Conservation (phyloP, 768 basidiomycete genomes). For the Leucocoprinus leucothites region DNA sequence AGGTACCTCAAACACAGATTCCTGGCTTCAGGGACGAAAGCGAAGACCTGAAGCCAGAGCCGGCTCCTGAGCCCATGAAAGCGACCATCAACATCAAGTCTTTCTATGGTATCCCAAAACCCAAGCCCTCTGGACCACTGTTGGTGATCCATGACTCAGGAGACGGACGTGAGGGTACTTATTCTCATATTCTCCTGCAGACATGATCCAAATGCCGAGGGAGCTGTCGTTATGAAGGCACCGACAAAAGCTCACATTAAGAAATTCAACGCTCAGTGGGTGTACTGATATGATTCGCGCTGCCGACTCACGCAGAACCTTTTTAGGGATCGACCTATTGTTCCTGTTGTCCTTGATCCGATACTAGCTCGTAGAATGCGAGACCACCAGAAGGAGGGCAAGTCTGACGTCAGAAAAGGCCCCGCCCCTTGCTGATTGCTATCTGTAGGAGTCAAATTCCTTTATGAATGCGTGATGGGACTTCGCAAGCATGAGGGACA, state of each 20-base stretch:
- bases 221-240: constrained; percentile 83
- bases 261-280: constrained; percentile 69
- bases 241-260: constrained; percentile 67
- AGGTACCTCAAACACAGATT: constrained; percentile 47
- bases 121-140: constrained; percentile 39
- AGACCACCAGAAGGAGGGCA: constrained; percentile 88
- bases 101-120: constrained; percentile 54
- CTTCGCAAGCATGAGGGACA: constrained; percentile 86
- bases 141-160: constrained; percentile 26
- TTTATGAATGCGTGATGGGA: constrained; percentile 97
- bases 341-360: constrained; percentile 90
- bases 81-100: constrained; percentile 27
- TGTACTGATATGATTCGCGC: not conserved
- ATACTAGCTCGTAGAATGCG: constrained; percentile 72
- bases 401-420: not conserved
- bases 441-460: constrained; percentile 67
- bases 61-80: constrained; percentile 18
- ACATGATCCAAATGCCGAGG: constrained; percentile 73
- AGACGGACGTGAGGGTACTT: not conserved
- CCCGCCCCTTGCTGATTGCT: not conserved
- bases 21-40: constrained; percentile 33
- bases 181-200: constrained; percentile 29
- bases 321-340: constrained; percentile 55
- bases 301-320: not conserved
- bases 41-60: not conserved